Base-by-base conservation (phyloP, 2,329 filamentous ascomycete genomes). In the Nothopassalora personata region DNA sequence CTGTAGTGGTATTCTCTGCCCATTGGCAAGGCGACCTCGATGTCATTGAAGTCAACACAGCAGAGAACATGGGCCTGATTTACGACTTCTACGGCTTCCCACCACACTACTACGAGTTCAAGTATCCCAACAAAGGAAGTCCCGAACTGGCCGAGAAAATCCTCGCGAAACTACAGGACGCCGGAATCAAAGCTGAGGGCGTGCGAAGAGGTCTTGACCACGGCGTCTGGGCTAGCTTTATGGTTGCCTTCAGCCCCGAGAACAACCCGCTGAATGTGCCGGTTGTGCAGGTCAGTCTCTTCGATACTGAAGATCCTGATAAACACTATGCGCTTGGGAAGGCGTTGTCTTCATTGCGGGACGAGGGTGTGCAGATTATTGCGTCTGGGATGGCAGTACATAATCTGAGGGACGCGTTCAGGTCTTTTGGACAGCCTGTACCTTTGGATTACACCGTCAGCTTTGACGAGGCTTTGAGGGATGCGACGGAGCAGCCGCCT, bases 11-110 rank as follows among this genome's bases (percentile, higher is more conserved):
- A 28, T 87, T 92, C 70, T 90, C 88, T 0, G 89, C 87, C 0
- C 88, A 92, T 72, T 91, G 89, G 88, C 85, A 89, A 74, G 84
- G 80, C 6, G 49, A 75, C 69, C 73, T 74, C 43, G 76, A 80
- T 65, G 78, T 76, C 3, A 81, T 90, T 61, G 77, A 86, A 67
- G 80, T 90, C 65, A 90, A 90, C 71, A 83, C 81, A 8, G 84
- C 82, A 3, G 83, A 84, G 58, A 74, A 79, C n/a, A 84, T 81
- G 3, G 82, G 86, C 58, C 69, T 90, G 64, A 87, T 90, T 53
- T 90, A 89, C 70, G 87, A 90, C 69, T 90, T 88, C 76, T 87
- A 88, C 68, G 86, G 86, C 1, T 91, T 90, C 70, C 88, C 87
- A 0, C 72, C 80, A 1, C 80, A 88, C 65, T 90, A 84, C 68